Conservation (phyloP, 305 asterid genomes). For the Fraxinus paxiana region DNA sequence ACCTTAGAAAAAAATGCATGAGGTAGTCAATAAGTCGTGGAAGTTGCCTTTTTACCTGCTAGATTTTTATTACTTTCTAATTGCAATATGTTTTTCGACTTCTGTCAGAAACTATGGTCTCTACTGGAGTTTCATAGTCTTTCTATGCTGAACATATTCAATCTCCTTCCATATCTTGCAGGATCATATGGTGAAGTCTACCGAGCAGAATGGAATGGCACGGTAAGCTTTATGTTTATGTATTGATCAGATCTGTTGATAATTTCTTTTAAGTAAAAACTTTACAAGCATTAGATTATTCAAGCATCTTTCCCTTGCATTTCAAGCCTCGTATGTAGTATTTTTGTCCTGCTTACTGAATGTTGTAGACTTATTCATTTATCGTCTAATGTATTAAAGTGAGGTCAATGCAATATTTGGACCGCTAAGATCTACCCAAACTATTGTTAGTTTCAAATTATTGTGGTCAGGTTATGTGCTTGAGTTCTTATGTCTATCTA, state of each 20-base stretch:
- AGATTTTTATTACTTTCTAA: background rate
- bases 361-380: background rate
- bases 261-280: conserved; percentile 2
- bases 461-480: background rate
- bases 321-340: conserved; percentile 5
- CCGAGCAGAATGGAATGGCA: conserved; percentile 93
- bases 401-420: background rate
- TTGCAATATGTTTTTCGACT: background rate
- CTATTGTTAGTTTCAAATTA: background rate
- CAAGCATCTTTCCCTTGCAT: background rate
- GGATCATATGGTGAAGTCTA: conserved; percentile 98
- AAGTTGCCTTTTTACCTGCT: background rate
- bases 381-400: background rate
- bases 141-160: conserved; percentile 12
- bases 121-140: conserved; percentile 19
- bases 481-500: background rate
- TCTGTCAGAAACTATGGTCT: background rate
- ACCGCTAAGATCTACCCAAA: background rate
- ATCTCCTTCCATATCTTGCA: conserved; percentile 33
- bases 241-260: conserved; percentile 18
- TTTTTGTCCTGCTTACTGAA: background rate
- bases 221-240: conserved; percentile 45
- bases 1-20: background rate
- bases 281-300: background rate
- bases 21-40: background rate